Percentiles rank a stretch among this genome's conserved stretches.
Conservation (phyloP, 805 yeast species). For the Ogataea paradorogensis region DNA sequence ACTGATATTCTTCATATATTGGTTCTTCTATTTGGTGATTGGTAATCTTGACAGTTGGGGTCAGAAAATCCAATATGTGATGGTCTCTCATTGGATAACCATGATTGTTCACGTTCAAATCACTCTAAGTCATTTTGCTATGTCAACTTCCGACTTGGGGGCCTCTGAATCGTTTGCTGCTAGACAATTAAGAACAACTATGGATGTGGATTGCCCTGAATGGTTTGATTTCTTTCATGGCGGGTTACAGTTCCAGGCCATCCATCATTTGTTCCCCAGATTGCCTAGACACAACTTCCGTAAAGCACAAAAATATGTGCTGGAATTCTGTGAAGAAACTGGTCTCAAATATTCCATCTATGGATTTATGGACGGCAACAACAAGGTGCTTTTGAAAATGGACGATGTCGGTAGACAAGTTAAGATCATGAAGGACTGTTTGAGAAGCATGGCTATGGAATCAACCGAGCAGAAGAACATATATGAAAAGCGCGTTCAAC, state of each 20-base stretch:
- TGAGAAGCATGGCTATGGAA: conserved; percentile 59
- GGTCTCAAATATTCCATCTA: conserved; percentile 81
- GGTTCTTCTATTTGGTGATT: conserved; percentile 74
- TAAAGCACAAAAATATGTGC: conserved; percentile 65
- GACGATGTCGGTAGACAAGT: conserved; percentile 81
- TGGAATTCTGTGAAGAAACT: conserved; percentile 70
- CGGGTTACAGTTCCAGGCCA: conserved; percentile 87
- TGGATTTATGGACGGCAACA: conserved; percentile 79
- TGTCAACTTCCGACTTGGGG: conserved; percentile 88
- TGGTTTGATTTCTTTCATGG: conserved; percentile 93
- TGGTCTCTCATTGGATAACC: conserved; percentile 76
- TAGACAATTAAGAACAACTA: conserved; percentile 83
- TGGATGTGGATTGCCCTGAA: conserved; percentile 92
- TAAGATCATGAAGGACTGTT: conserved; percentile 67
- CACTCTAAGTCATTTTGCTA: conserved; percentile 86
- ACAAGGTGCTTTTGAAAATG: conserved; percentile 62
- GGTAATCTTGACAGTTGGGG: conserved; percentile 50
- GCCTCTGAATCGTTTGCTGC: conserved; percentile 73
- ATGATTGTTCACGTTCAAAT: conserved; percentile 95
- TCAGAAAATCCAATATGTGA: conserved; percentile 54
- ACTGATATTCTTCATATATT: conserved; percentile 63
- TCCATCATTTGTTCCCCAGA: conserved; percentile 87
- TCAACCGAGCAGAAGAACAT: conserved; percentile 30
- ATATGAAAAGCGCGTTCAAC: conserved; percentile 30
- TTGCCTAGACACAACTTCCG: conserved; percentile 86